phyloP scores from a whole-genome alignment of 371 early-diverging fungal species.

The Syncephalastrum sp. region DNA sequence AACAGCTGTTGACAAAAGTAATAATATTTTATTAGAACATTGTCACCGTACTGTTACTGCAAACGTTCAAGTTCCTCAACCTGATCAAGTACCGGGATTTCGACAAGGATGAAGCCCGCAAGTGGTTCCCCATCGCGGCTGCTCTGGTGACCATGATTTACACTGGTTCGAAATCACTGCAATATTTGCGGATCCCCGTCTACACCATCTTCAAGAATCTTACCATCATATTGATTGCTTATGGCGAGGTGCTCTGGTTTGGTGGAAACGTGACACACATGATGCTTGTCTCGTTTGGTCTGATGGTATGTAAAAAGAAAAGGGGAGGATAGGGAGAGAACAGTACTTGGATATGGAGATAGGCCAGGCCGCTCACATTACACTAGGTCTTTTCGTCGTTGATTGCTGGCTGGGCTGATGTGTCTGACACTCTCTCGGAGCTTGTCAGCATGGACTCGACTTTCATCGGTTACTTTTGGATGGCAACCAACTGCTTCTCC shows the following conservation, averaged over 20 bases:
- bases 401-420: constrained; percentile 85
- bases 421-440: constrained; percentile 50
- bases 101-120: constrained; percentile 65
- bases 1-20: too few species aligned
- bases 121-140: constrained; percentile 89
- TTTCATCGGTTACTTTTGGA: constrained; percentile 88
- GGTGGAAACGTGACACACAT: constrained; percentile 73
- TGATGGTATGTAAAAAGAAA: constrained; percentile 68
- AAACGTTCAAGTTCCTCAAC: constrained; percentile 59
- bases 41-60: constrained; percentile 38
- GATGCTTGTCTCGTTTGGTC: constrained; percentile 81
- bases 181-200: constrained; percentile 90
- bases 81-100: constrained; percentile 70
- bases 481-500: constrained; percentile 82
- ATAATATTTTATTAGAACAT: constrained; percentile 27
- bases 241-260: constrained; percentile 89
- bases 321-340: not conserved
- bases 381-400: constrained; percentile 82
- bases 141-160: constrained; percentile 96
- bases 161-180: constrained; percentile 93
- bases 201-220: constrained; percentile 99
- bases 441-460: constrained; percentile 23
- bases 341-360: not conserved
- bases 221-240: constrained; percentile 96
- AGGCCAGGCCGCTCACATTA: constrained; percentile 1